Percentiles rank a stretch among this genome's conserved stretches.
Evolutionary conservation across 345 rosid genomes (phyloP).

Genomic region (Linum tenue): DNA sequence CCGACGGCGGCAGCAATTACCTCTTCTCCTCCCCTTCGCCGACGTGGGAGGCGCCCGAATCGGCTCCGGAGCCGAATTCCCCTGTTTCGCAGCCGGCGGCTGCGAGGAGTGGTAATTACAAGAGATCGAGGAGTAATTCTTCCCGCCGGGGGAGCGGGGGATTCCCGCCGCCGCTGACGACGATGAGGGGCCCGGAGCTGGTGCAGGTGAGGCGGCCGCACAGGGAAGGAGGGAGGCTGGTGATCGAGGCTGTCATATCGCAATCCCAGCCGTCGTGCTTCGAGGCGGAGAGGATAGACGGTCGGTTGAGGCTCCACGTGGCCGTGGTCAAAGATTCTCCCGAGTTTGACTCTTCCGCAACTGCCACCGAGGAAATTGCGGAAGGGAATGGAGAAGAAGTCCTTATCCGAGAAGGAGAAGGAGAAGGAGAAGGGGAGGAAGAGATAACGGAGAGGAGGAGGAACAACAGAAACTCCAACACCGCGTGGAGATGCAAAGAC

Average conservation of each 20-base stretch:
- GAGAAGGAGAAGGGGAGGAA: no score
- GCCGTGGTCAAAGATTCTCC: neutral
- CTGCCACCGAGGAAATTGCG: neutral
- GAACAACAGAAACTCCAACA: neutral
- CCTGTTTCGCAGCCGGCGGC: neutral
- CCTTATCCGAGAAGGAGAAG: no score
- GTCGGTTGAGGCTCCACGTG: neutral
- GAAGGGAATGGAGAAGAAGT: no score
- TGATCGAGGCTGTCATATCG: neutral
- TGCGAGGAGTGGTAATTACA: neutral
- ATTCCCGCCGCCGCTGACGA: constrained; percentile 9
- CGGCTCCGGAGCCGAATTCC: neutral
- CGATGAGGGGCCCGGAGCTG: neutral
- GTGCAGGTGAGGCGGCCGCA: neutral
- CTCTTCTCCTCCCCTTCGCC: neutral
- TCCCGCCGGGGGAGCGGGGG: neutral
- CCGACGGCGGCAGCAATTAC: no score
- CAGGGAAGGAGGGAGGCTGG: constrained; percentile 6
- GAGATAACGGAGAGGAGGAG: no score
- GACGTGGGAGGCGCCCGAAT: neutral
- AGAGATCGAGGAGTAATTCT: neutral
- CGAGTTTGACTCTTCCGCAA: neutral
- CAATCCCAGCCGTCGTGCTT: neutral
- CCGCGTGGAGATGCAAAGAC: neutral
- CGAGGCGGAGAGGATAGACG: neutral